Evolutionary conservation across 495 filamentous ascomycete genomes (phyloP), one percentile per base, ranked within the genome.

Genomic region (Penicillium herquei): DNA sequence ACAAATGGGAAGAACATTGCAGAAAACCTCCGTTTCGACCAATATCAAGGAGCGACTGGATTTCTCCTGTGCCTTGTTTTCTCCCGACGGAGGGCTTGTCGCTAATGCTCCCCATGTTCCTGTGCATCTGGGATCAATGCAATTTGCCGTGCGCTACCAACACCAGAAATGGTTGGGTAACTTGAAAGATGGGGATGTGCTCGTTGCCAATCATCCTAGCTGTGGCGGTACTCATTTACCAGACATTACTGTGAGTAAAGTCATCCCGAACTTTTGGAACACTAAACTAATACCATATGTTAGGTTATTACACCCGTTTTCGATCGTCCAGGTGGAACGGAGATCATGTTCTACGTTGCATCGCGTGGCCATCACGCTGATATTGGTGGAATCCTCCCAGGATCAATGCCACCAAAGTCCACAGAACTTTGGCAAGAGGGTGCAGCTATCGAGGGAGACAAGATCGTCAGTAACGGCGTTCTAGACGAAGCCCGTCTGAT

Each of bases 21-120:
- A 98, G 61, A 98, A 97, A 80, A 98, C 94, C 0, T 93, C 90
- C 58, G 94, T 98, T 45, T 95, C 90, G 54, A 98, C 94, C 5
- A 98, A 98, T 66, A 94, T 98, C 64, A 98, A 98, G 64, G 94
- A 98, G 70, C 86, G 94, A 2, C 81, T 98, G 5, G 94, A 98
- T 63, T 98, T 97, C 61, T 96, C 92, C 2, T 98, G 94, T 60
- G 94, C 94, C 34, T 82, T 98, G 12, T 98, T 98, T 59, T 94
- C 96, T 57, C 82, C 87, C 2, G 82, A 84, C n/a, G 94, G 94
- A 12, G 92, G 91, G 0, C 75, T 98, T 1, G 94, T 98, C 6
- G 94, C 94, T 3, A 98, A 98, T 71, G 87, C 94, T 26, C 94
- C 94, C 0, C 94, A 98, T 74, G 73, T 98, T 21, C 94, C 94